Percentiles rank a stretch among this genome's conserved stretches.
Evolutionary conservation across 2,329 filamentous ascomycete genomes (phyloP).

Genomic region (Neonectria sp.): DNA sequence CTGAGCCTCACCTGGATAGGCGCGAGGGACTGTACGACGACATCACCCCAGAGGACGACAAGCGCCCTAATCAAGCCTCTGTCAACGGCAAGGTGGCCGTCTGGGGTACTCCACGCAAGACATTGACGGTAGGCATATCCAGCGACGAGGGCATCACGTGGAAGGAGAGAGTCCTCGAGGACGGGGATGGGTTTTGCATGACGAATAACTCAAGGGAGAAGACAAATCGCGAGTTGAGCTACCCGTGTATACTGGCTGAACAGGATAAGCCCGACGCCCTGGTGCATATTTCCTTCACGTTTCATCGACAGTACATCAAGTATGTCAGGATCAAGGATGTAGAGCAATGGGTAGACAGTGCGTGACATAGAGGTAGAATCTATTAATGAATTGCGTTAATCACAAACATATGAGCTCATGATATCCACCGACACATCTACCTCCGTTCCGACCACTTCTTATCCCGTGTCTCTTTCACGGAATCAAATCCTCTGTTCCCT

Average conservation of each 20-base stretch:
- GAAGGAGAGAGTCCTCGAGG: conserved; percentile 57
- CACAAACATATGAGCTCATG: background rate
- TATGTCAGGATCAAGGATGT: conserved; percentile 52
- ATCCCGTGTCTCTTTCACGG: background rate
- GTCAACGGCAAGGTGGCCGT: conserved; percentile 57
- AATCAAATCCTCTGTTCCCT: background rate
- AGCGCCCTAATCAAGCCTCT: conserved; percentile 54
- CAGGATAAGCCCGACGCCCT: conserved; percentile 23
- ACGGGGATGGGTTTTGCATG: conserved; percentile 62
- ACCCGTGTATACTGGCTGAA: conserved; percentile 57
- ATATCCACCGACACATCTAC: background rate
- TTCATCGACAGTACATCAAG: conserved; percentile 59
- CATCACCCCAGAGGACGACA: conserved; percentile 58
- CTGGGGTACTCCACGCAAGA: conserved; percentile 59
- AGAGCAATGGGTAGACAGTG: conserved; percentile 43
- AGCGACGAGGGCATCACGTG: conserved; percentile 56
- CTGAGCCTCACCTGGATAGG: conserved; percentile 49
- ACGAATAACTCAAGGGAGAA: conserved; percentile 60
- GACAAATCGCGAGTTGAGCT: conserved; percentile 60
- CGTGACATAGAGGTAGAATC: background rate
- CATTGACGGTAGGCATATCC: conserved; percentile 53
- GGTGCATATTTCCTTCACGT: conserved; percentile 59
- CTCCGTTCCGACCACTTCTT: too few relatives aligned
- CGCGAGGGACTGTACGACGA: conserved; percentile 61
- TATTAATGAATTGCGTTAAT: too few relatives aligned